A percentile compares a stretch with the other conserved stretches of the same genome.
Evolutionary conservation across 768 basidiomycete species (phyloP).

Genomic region (Russula griseocarnosa): DNA sequence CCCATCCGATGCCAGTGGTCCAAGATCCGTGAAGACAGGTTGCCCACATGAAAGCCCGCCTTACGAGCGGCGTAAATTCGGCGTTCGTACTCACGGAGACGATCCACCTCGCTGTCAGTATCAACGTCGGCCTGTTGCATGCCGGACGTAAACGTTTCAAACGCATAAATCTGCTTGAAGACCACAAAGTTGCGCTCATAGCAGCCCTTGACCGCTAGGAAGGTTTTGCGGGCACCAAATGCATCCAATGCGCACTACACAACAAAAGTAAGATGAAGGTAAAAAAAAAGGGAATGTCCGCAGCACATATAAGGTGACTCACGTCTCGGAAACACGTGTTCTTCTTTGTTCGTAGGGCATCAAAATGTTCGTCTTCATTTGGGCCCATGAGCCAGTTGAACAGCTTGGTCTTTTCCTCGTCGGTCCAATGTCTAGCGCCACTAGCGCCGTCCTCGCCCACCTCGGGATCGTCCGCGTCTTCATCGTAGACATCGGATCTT

Average conservation of each 20-base stretch:
- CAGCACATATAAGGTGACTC: constrained; percentile 2
- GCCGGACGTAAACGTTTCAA: constrained; percentile 51
- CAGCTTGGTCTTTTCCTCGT: constrained; percentile 73
- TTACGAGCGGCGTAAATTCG: constrained; percentile 63
- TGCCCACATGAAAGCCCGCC: constrained; percentile 65
- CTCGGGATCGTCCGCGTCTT: constrained; percentile 29
- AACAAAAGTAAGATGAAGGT: neutral
- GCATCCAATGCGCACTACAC: constrained; percentile 64
- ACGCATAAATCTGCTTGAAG: constrained; percentile 77
- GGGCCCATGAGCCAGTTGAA: constrained; percentile 76
- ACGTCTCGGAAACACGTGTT: constrained; percentile 82
- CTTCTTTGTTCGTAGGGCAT: constrained; percentile 70
- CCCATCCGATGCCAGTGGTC: constrained; percentile 77
- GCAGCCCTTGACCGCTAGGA: constrained; percentile 79
- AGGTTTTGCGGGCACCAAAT: constrained; percentile 73
- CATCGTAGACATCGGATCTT: constrained; percentile 25
- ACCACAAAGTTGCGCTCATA: constrained; percentile 82
- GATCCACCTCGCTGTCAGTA: constrained; percentile 53
- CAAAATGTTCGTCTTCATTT: constrained; percentile 74
- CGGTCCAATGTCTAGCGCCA: constrained; percentile 84
- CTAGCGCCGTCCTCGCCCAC: constrained; percentile 29
- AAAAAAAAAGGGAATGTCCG: neutral
- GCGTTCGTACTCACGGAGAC: constrained; percentile 68
- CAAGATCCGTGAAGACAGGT: constrained; percentile 65
- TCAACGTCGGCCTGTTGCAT: constrained; percentile 39